phyloP scores from a whole-genome alignment of 73 alveolate genomes.

The Paramecium sonneborni region DNA sequence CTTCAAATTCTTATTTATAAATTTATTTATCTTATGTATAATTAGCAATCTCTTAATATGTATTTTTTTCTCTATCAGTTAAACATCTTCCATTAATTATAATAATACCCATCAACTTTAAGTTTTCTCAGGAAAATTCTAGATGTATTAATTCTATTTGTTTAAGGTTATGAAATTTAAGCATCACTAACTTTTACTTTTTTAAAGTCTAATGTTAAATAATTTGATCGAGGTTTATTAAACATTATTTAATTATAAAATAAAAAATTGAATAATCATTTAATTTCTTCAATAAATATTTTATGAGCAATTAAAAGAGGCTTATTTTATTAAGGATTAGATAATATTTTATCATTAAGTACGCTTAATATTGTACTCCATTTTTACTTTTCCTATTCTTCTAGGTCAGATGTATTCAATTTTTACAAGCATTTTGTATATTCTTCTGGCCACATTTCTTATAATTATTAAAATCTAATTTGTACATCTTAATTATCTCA shows the following conservation, averaged over 20 bases:
- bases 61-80: not conserved
- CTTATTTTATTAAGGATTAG: not conserved
- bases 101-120: not conserved
- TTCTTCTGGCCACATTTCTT: not conserved
- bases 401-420: not conserved
- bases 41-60: not conserved
- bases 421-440: slow-evolving; percentile 1
- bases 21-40: not conserved
- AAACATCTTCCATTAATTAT: not conserved
- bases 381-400: slow-evolving; percentile 48
- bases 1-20: not conserved
- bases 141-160: not conserved
- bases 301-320: slow-evolving; percentile 58
- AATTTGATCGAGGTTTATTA: not conserved
- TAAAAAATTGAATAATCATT: not conserved
- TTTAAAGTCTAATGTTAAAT: not conserved
- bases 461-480: not conserved
- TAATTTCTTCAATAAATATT: slow-evolving; percentile 31
- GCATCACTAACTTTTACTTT: not conserved
- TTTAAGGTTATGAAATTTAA: not conserved
- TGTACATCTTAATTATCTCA: not conserved
- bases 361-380: slow-evolving; percentile 39
- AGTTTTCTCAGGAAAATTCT: not conserved
- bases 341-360: slow-evolving; percentile 8
- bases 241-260: not conserved